Evolutionary conservation across 306 rosid species (phyloP).

Genomic region (Glycine latifolia): DNA sequence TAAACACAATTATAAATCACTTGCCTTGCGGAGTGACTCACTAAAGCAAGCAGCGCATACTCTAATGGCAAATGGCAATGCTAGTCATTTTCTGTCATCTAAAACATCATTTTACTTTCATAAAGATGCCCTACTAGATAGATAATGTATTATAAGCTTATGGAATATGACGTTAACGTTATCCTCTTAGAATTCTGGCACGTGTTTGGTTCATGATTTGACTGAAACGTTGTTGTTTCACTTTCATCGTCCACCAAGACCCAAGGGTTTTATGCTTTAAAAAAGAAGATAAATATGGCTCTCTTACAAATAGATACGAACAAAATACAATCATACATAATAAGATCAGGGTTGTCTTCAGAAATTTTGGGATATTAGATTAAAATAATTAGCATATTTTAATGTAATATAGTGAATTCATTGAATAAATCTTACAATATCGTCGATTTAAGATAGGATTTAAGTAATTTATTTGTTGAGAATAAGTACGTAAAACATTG

Average conservation of each 20-base stretch:
- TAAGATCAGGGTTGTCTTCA: not conserved
- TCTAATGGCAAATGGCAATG: not conserved
- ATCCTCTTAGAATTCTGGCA: not conserved
- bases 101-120: constrained; percentile 5
- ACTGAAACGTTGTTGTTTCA: constrained; percentile 7
- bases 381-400: too few relatives aligned
- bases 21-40: not conserved
- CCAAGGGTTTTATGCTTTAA: too few relatives aligned
- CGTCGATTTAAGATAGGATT: too few relatives aligned
- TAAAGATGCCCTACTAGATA: constrained; percentile 13
- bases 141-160: not conserved
- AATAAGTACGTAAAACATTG: too few relatives aligned
- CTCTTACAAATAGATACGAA: constrained; percentile 1
- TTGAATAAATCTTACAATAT: too few relatives aligned
- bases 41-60: too few relatives aligned
- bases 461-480: too few relatives aligned
- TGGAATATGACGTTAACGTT: constrained; percentile 1
- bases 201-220: constrained; percentile 34
- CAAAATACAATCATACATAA: constrained; percentile 41
- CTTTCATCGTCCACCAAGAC: too few relatives aligned
- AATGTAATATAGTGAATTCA: too few relatives aligned
- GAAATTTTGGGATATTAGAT: too few relatives aligned
- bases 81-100: constrained; percentile 40
- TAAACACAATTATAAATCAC: not conserved
- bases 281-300: too few relatives aligned